Evolutionary conservation across 352 stramenopile genomes (phyloP).

Genomic region (Globisporangium takayamanum): DNA sequence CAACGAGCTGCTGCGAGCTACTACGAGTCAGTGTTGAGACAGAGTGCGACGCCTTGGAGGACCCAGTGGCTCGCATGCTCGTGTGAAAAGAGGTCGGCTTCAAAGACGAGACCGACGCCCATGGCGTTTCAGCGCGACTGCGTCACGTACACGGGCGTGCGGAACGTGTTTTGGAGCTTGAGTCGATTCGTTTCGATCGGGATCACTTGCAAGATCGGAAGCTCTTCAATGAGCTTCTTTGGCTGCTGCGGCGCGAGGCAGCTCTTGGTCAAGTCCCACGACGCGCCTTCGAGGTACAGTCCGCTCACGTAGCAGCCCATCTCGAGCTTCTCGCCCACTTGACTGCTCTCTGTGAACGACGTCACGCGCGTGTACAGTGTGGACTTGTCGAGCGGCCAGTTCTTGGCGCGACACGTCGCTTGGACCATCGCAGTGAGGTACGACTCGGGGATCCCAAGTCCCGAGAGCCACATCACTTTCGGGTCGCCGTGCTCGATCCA

Average conservation of each 20-base stretch:
- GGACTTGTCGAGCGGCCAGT: slow-evolving; percentile 95
- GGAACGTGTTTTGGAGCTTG: slow-evolving; percentile 94
- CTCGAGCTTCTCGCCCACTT: slow-evolving; percentile 67
- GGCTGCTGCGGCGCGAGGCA: slow-evolving; percentile 85
- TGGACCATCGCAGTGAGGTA: slow-evolving; percentile 95
- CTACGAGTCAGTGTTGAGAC: slow-evolving; percentile 90
- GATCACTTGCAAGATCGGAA: slow-evolving; percentile 94
- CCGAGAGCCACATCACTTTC: slow-evolving; percentile 91
- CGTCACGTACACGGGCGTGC: slow-evolving; percentile 94
- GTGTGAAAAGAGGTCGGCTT: slow-evolving; percentile 88
- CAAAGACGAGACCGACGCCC: slow-evolving; percentile 93
- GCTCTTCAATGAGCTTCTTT: slow-evolving; percentile 93
- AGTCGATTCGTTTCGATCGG: slow-evolving; percentile 93
- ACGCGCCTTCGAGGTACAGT: slow-evolving; percentile 92
- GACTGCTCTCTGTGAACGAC: slow-evolving; percentile 47
- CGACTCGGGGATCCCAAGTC: slow-evolving; percentile 92
- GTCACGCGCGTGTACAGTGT: slow-evolving; percentile 93
- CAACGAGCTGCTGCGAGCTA: neutral
- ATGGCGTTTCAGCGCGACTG: slow-evolving; percentile 92
- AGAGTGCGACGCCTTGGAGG: slow-evolving; percentile 91
- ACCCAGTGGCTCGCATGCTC: slow-evolving; percentile 93
- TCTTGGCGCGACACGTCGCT: slow-evolving; percentile 89
- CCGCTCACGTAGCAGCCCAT: slow-evolving; percentile 90
- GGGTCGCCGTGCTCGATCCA: slow-evolving; percentile 90
- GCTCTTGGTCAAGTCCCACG: slow-evolving; percentile 79